phyloP scores from a whole-genome alignment of 2,329 filamentous ascomycete genomes.

The Stagonosporopsis cucurbitacearum region DNA sequence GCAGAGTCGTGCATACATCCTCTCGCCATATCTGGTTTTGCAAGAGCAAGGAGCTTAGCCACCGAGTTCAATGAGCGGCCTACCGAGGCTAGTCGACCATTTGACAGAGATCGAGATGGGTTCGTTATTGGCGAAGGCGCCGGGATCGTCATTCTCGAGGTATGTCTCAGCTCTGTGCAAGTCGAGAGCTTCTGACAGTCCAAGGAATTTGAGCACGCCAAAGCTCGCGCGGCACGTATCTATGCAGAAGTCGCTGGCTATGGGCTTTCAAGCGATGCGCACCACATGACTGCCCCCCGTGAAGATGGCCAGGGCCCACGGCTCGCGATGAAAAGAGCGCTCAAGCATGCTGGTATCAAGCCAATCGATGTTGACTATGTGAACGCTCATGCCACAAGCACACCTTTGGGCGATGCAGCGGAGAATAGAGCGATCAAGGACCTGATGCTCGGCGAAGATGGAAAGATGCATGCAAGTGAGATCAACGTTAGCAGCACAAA shows the following conservation, averaged over 20 bases:
- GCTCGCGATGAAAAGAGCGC: constrained; percentile 82
- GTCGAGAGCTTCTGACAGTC: constrained; percentile 5
- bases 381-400: constrained; percentile 95
- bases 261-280: constrained; percentile 85
- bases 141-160: constrained; percentile 83
- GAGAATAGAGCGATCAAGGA: constrained; percentile 83
- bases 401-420: constrained; percentile 81
- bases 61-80: constrained; percentile 80
- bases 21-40: constrained; percentile 89
- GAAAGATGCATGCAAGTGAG: constrained; percentile 64
- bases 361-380: constrained; percentile 84
- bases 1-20: constrained; percentile 96
- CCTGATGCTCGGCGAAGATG: constrained; percentile 76
- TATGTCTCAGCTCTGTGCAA: constrained; percentile 33
- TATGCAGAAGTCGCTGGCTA: constrained; percentile 92
- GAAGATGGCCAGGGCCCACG: constrained; percentile 82
- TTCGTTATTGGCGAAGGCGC: constrained; percentile 96
- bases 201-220: constrained; percentile 84
- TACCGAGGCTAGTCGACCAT: constrained; percentile 77
- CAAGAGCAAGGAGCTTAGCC: constrained; percentile 82
- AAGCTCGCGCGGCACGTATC: constrained; percentile 75
- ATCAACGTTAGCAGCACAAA: constrained; percentile 94
- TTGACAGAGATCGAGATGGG: constrained; percentile 78
- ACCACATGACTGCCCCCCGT: constrained; percentile 91
- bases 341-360: constrained; percentile 72